Percentiles rank a stretch among this genome's conserved stretches.
These are phyloP conservation scores for Chrysanthemum makinoi DNA, from an alignment of 129 eudicot species.

Conservation along the genomic window DNA sequence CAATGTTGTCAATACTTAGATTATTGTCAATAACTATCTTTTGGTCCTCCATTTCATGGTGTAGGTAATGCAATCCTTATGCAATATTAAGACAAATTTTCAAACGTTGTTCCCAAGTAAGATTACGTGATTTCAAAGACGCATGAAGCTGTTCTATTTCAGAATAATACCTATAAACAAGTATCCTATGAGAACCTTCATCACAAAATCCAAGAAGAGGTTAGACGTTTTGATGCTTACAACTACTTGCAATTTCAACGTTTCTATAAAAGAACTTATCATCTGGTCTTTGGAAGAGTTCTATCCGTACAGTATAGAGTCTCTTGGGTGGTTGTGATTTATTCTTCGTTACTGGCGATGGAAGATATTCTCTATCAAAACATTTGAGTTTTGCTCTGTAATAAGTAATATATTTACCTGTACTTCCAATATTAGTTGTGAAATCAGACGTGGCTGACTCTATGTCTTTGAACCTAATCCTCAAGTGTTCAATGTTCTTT, in stretches of 20 bases:
- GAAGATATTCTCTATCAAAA: background rate
- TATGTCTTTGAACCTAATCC: background rate
- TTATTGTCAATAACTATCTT: background rate
- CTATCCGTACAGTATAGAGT: background rate
- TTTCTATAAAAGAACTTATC: too few species aligned
- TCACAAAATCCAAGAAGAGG: background rate
- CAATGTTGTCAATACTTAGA: background rate
- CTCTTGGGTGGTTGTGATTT: background rate
- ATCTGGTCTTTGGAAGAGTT: too few species aligned
- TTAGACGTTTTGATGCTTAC: background rate
- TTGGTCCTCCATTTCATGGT: background rate
- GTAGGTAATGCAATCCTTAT: background rate
- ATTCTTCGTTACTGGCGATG: background rate
- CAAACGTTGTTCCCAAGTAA: constrained; percentile 7
- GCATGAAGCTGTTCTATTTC: background rate
- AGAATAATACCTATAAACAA: background rate
- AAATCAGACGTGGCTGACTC: background rate
- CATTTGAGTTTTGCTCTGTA: background rate
- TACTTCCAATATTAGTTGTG: background rate
- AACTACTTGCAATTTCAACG: background rate
- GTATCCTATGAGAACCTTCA: constrained; percentile 3
- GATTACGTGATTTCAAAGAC: background rate
- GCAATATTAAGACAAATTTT: background rate
- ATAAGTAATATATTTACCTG: too few species aligned
- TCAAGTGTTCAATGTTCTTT: background rate